Conservation (phyloP, 2,329 filamentous ascomycete genomes). For the Hysterium pulicare region DNA sequence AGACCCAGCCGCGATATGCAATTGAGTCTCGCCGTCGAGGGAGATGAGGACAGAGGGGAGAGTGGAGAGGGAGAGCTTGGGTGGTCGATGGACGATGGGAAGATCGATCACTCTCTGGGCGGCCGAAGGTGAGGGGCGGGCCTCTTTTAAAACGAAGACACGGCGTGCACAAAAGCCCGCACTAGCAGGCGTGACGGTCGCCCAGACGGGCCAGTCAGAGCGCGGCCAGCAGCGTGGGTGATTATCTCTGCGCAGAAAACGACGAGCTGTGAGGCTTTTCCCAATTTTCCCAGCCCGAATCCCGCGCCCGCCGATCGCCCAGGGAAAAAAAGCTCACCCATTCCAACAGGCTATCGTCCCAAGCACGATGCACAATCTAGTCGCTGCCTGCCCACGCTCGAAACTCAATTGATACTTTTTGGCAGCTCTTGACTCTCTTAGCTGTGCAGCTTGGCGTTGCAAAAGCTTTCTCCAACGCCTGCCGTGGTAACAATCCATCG, state of each 20-base stretch:
- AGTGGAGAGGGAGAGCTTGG: conserved; percentile 9
- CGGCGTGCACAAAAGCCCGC: conserved; percentile 8
- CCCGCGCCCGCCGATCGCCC: conserved; percentile 6
- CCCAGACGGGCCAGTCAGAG: conserved; percentile 6
- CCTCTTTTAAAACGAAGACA: conserved; percentile 11
- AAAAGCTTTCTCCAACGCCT: too few species aligned
- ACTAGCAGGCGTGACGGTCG: conserved; percentile 7
- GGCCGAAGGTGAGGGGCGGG: conserved; percentile 6
- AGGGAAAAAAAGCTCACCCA: too few species aligned
- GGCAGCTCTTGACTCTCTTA: too few species aligned
- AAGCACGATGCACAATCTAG: too few species aligned
- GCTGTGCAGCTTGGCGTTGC: too few species aligned
- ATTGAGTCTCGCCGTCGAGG: conserved; percentile 21
- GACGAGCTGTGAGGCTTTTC: not conserved
- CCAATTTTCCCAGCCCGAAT: conserved; percentile 9
- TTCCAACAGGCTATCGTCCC: too few species aligned
- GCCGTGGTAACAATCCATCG: too few species aligned
- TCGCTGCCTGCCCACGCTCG: too few species aligned
- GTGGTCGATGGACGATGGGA: conserved; percentile 4
- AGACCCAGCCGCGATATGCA: conserved; percentile 21
- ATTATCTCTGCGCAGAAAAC: not conserved
- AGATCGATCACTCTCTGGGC: conserved; percentile 18
- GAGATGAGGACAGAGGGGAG: conserved; percentile 11
- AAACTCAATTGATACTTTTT: too few species aligned
- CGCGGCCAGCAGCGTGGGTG: conserved; percentile 10